Evolutionary conservation across 2,329 filamentous ascomycete genomes (phyloP), one percentile per base, ranked within the genome.

Genomic region (Ceratocystis destructans): DNA sequence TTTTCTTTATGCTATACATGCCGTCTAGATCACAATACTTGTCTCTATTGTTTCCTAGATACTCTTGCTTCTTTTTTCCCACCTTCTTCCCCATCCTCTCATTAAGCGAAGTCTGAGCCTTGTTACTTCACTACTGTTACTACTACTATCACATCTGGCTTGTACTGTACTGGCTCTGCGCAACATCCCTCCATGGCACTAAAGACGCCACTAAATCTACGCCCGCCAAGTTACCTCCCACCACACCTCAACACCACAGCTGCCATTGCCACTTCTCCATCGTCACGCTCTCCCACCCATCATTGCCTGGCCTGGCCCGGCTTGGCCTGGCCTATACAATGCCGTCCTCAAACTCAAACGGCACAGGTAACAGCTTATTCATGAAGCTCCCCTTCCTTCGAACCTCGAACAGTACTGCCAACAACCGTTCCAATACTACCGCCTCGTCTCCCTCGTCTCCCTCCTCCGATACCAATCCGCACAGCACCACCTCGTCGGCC

Each of bases 371-470:
- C 15, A 46, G 61, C 46, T 48, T 63, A n/a, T 45, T 48, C 61
- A n/a, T 48, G 28, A 63, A 48, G 33, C 65, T 66, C 22, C 65
- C 65, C 2, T 62, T 66, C 41, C 65, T 66, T 50, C 65, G 59
- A 6, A 45, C 59, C 37, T 25, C 57, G 6, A 61, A 33, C 28
- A 46, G 50, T 37, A 45, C 64, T 45, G 10, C 17, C 55, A 37
- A 8, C n/a, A 15, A 17, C 5, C 25, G 53, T 31, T 31, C 25
- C 5, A 59, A 20, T 31, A 59, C 55, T 25, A 25, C 50, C 55
- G 55, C 55, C 45, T 17, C n/a, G 46, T 17, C 17, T 4, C 53
- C 64, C 33, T 10, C 48, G 6, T 57, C 53, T 28, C 61, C 50
- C 20, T 57, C 37, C 22, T 15, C 64, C 25, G 59, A 66, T 57